phyloP scores from a whole-genome alignment of 768 basidiomycete species.

The Hortiboletus campestris region DNA sequence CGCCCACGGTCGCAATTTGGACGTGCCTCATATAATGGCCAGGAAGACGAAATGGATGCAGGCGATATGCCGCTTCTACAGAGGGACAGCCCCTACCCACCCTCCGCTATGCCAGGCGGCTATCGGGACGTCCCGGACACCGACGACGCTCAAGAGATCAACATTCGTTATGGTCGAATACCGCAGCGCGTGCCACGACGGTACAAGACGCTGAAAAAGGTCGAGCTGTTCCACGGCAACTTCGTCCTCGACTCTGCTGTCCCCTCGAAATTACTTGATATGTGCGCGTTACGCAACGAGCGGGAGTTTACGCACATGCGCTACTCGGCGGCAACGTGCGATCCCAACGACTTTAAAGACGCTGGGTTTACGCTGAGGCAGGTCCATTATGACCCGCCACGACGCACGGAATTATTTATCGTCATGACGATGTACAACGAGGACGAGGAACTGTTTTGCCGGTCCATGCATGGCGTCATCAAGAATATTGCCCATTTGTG shows the following conservation, averaged over 20 bases:
- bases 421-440: slow-evolving; percentile 99
- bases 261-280: slow-evolving; percentile 85
- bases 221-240: slow-evolving; percentile 92
- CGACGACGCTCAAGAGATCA: slow-evolving; percentile 42
- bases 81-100: slow-evolving; percentile 36
- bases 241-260: slow-evolving; percentile 89
- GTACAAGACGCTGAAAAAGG: slow-evolving; percentile 92
- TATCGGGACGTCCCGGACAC: slow-evolving; percentile 33
- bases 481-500: slow-evolving; percentile 91
- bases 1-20: slow-evolving; percentile 25
- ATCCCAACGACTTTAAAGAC: slow-evolving; percentile 88
- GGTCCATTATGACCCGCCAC: slow-evolving; percentile 85
- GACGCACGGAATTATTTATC: slow-evolving; percentile 92
- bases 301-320: slow-evolving; percentile 96
- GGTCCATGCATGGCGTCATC: slow-evolving; percentile 95
- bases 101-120: slow-evolving; percentile 44
- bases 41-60: slow-evolving; percentile 45
- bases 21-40: slow-evolving; percentile 39
- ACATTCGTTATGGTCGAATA: slow-evolving; percentile 86
- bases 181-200: slow-evolving; percentile 87
- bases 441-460: slow-evolving; percentile 83
- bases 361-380: slow-evolving; percentile 86
- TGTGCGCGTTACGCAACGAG: slow-evolving; percentile 73
- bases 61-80: slow-evolving; percentile 69
- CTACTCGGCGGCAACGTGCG: slow-evolving; percentile 93